Evolutionary conservation across 108 stramenopile species (phyloP), one percentile per base, ranked within the genome.

Genomic region (Licmophora abbreviata): DNA sequence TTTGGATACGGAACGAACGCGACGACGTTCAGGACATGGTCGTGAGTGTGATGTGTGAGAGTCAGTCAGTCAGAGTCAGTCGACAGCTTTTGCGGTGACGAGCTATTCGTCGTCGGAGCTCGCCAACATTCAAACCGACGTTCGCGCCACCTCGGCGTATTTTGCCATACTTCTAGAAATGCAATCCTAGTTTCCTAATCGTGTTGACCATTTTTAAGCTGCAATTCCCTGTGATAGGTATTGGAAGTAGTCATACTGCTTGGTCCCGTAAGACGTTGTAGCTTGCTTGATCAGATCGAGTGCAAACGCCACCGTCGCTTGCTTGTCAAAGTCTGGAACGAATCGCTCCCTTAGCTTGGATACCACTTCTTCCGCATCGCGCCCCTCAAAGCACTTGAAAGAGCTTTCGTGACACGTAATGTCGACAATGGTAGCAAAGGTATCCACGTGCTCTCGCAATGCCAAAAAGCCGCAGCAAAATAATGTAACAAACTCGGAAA

Each of bases 381-480:
- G 81, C 4, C 85, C 92, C 42, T 86, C 82, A 70, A 97, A 97
- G 69, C 95, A 96, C 23, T 85, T 85, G 57, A 96, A 95, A 18
- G 82, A 83, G 44, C 92, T 94, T 22, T 83, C 76, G 26, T 76
- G 59, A 42, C 89, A 81, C 32, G 88, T 92, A 29, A 96, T 85
- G 56, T 88, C 93, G 32, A 97, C 88, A 14, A 95, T 59, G 7
- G 86, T 82, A 23, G 85, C 50, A 53, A 97, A 90, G 6, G 82
- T 92, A 29, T 84, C 73, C 25, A 60, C 66, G 57, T 96, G 86
- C 6, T 85, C 71, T 56, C 93, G 95, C n/a, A 97, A 69, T n/a
- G 96, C 95, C 43, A 95, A 65, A 64, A 97, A 97, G 22, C 96
- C 96, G 48, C 92, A 91, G 54, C 90, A 88, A 55, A 97, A 95